Conservation (phyloP, 2,329 filamentous ascomycete genomes). For the Penicillium carneum region DNA sequence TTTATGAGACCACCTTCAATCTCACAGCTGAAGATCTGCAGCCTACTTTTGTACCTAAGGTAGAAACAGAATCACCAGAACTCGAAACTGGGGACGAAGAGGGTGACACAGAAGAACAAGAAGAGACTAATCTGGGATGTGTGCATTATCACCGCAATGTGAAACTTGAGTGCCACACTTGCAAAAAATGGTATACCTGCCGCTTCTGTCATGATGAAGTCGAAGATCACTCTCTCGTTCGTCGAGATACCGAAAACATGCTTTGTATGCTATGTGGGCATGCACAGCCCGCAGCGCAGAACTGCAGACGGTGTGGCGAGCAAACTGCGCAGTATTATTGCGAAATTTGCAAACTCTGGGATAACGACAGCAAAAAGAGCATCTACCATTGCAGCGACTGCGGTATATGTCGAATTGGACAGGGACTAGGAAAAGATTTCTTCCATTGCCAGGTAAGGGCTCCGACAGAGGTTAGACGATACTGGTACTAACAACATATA, state of each 20-base stretch:
- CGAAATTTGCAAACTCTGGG: constrained; percentile 93
- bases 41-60: constrained; percentile 69
- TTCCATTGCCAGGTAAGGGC: constrained; percentile 89
- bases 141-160: constrained; percentile 94
- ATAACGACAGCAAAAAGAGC: constrained; percentile 85
- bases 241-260: constrained; percentile 90
- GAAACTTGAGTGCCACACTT: constrained; percentile 90
- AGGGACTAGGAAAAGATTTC: constrained; percentile 93
- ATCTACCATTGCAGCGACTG: constrained; percentile 98
- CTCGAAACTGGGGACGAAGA: constrained; percentile 47
- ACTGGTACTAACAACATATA: constrained; percentile 47
- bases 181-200: constrained; percentile 91
- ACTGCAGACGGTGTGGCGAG: constrained; percentile 77
- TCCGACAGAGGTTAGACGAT: background rate
- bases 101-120: constrained; percentile 56
- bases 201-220: constrained; percentile 88
- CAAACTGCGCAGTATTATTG: constrained; percentile 90
- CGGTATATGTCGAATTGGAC: constrained; percentile 89
- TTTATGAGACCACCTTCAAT: constrained; percentile 48
- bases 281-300: constrained; percentile 80
- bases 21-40: constrained; percentile 64
- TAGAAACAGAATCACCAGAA: constrained; percentile 39
- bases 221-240: constrained; percentile 79
- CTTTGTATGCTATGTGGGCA: constrained; percentile 93
- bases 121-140: constrained; percentile 73